Percentiles rank a stretch among this genome's conserved stretches.
Conservation (phyloP, 2,329 filamentous ascomycete species). For the Chaetomium sp. region DNA sequence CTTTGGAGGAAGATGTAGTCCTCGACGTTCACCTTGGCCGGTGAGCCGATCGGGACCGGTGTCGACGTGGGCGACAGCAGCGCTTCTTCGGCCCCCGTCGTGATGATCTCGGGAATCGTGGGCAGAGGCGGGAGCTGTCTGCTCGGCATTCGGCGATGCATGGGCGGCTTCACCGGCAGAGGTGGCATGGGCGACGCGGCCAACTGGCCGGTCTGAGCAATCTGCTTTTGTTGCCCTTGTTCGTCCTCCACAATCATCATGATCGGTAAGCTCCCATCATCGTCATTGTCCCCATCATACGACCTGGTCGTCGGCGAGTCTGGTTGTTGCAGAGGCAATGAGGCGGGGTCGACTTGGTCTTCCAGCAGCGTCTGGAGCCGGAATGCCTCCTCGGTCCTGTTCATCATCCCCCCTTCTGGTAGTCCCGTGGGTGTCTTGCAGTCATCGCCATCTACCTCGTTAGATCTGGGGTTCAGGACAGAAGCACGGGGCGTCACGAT, state of each 20-base stretch:
- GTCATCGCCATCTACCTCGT: conserved; percentile 9
- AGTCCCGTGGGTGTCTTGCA: conserved; percentile 14
- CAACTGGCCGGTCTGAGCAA: not conserved
- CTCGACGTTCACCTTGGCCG: conserved; percentile 23
- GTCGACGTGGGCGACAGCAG: conserved; percentile 14
- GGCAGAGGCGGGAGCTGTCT: conserved; percentile 28
- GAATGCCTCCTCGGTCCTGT: not conserved
- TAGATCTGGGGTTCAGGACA: conserved; percentile 10
- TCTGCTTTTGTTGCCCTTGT: not conserved
- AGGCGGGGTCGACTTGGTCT: conserved; percentile 2
- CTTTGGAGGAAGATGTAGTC: conserved; percentile 44
- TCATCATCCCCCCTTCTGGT: not conserved
- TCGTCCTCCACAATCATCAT: conserved; percentile 15
- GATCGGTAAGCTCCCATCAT: conserved; percentile 14
- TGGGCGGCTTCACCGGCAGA: conserved; percentile 3
- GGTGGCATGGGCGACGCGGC: conserved; percentile 4
- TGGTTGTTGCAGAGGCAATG: conserved; percentile 7
- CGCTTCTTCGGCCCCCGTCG: conserved; percentile 22
- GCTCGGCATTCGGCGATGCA: conserved; percentile 19
- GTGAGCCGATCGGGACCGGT: conserved; percentile 4
- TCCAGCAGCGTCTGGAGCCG: not conserved
- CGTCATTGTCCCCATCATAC: conserved; percentile 9
- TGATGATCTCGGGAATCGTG: conserved; percentile 37
- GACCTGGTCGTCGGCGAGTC: conserved; percentile 14
- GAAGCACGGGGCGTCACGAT: conserved; percentile 25